phyloP scores from a whole-genome alignment of 352 stramenopile species.

The Globisporangium okanoganense region DNA sequence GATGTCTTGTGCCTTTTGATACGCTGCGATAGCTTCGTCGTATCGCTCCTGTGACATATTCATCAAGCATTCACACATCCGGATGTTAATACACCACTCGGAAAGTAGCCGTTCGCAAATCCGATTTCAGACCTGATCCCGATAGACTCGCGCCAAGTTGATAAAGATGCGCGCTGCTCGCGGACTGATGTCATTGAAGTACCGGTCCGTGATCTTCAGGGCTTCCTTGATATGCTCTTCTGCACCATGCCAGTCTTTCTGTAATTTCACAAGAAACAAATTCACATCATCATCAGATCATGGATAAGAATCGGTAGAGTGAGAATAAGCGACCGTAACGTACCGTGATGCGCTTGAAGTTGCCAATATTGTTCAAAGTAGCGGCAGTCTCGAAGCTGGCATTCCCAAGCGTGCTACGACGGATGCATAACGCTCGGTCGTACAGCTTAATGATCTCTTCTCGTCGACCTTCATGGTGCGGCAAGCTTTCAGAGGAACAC shows the following conservation, averaged over 20 bases:
- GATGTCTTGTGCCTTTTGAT: constrained; percentile 68
- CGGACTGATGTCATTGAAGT: constrained; percentile 76
- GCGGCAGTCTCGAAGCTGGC: constrained; percentile 77
- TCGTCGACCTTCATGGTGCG: constrained; percentile 26
- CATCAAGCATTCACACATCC: neutral
- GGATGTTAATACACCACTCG: neutral
- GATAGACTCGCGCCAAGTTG: constrained; percentile 74
- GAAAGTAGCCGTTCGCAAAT: neutral
- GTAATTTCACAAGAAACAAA: neutral
- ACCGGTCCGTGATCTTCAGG: constrained; percentile 68
- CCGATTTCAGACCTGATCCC: constrained; percentile 43
- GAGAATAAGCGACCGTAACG: neutral
- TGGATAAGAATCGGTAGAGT: neutral
- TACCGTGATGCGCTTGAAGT: constrained; percentile 74
- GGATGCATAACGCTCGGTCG: constrained; percentile 60
- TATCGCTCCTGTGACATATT: constrained; percentile 45
- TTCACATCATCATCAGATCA: neutral
- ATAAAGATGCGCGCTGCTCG: constrained; percentile 69
- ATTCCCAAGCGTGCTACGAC: constrained; percentile 63
- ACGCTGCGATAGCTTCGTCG: constrained; percentile 60
- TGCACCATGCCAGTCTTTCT: constrained; percentile 63
- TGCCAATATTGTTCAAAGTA: constrained; percentile 82
- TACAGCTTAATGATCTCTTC: constrained; percentile 64
- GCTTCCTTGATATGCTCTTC: constrained; percentile 77
- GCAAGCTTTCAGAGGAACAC: constrained; percentile 1